Evolutionary conservation across 2,329 filamentous ascomycete genomes (phyloP), one percentile per base, ranked within the genome.

Genomic region (Bipolaris zeicola): DNA sequence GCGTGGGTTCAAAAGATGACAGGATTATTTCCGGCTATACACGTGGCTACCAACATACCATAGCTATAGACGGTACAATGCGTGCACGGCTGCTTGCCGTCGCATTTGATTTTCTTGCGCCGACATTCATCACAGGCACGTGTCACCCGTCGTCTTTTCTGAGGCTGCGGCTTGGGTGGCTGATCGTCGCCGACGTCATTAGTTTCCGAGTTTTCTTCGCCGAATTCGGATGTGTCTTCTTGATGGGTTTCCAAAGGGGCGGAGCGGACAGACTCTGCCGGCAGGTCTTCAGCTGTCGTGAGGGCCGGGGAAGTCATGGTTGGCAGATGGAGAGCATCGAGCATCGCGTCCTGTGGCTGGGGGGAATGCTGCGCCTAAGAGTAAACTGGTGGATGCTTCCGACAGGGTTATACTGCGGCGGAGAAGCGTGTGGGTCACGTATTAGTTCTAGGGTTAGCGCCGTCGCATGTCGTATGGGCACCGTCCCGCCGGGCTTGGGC

Each of bases 31-130:
- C 36, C 10, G 26, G 45, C 36, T 33, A n/a, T 43, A 31, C 34
- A 26, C 50, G 20, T 36, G 31, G 33, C 42, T 37, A 26, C 20
- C 44, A 31, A 57, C 73, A 45, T 65, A 97, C 95, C 94, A 81
- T 99, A 99, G 75, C 92, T 97, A 77, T 99, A 99, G 47, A 98
- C 92, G 10, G 93, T 96, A 76, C 95, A 99, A 77, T 98, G 95
- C 0, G 93, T 97, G 65, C 82, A 84, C 6, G 82, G 81, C 69
- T 83, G 80, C 67, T 80, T 82, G 58, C 81, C 81, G 62, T 83
- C 81, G 67, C 82, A 84, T 66, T 83, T 83, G 65, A 83, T 83
- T 69, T 84, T 84, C 71, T 83, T 83, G 38, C 72, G 71, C 42
- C 72, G 67, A 62, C 75, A 76, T 57, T 78, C 72, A 51, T 72